Percentiles rank a stretch among this genome's conserved stretches.
Evolutionary conservation across 441 rosid genomes (phyloP).

Genomic region (Brassica balearica): DNA sequence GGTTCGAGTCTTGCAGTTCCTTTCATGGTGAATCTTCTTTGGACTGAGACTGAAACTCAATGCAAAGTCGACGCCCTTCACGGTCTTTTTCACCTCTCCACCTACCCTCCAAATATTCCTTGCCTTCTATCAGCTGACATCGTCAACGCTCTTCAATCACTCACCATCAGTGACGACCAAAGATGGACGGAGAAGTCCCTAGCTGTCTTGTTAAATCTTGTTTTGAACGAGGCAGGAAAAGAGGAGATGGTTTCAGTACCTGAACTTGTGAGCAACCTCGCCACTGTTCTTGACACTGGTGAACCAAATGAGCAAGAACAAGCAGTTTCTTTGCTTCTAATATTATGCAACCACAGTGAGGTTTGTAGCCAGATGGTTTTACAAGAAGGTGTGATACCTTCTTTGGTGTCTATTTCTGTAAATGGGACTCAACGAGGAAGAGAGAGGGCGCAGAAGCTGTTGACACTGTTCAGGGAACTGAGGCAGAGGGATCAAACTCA

Average conservation of each 20-base stretch:
- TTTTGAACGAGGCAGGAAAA: conserved; percentile 63
- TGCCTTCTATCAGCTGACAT: conserved; percentile 79
- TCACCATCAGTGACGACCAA: conserved; percentile 61
- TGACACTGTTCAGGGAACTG: conserved; percentile 88
- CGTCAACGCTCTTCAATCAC: conserved; percentile 68
- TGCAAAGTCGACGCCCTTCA: conserved; percentile 98
- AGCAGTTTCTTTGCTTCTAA: conserved; percentile 74
- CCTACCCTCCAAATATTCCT: conserved; percentile 59
- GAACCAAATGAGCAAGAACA: conserved; percentile 87
- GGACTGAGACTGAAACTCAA: conserved; percentile 62
- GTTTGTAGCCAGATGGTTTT: conserved; percentile 82
- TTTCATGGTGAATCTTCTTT: conserved; percentile 70
- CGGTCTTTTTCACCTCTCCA: conserved; percentile 87
- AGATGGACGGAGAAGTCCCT: conserved; percentile 83
- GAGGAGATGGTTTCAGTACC: conserved; percentile 72
- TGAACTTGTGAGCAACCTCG: conserved; percentile 66
- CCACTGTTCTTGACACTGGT: conserved; percentile 72
- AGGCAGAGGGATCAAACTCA: conserved; percentile 76
- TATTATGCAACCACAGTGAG: conserved; percentile 78
- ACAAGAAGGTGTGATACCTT: conserved; percentile 97
- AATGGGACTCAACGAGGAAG: conserved; percentile 90
- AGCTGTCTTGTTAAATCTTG: conserved; percentile 80
- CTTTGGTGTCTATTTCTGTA: conserved; percentile 86
- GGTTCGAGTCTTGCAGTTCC: conserved; percentile 84
- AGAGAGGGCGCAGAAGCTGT: conserved; percentile 89